Evolutionary conservation across 1,284 basidiomycete genomes (phyloP).

Genomic region (Cryptococcus sp.): DNA sequence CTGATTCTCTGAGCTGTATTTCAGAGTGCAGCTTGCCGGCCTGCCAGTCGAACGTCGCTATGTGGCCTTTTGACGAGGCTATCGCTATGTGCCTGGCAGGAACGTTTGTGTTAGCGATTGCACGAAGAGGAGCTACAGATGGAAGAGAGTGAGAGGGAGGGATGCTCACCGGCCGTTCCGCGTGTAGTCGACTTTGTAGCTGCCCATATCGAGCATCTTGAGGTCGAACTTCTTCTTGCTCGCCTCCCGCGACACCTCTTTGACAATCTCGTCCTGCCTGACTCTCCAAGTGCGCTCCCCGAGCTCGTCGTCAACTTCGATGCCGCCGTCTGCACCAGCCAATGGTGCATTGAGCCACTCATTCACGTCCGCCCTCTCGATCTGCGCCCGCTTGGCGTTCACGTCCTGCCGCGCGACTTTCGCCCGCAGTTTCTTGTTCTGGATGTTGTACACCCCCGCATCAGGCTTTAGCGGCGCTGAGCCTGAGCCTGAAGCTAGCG

Average conservation of each 20-base stretch:
- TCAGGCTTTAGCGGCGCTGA: constrained; percentile 32
- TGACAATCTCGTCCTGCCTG: constrained; percentile 74
- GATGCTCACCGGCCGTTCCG: constrained; percentile 77
- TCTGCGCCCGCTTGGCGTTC: constrained; percentile 40
- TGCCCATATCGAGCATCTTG: constrained; percentile 71
- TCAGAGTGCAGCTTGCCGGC: constrained; percentile 84
- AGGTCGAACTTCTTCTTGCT: constrained; percentile 76
- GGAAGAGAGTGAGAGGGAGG: background rate
- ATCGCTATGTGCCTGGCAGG: constrained; percentile 73
- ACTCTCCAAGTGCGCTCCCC: constrained; percentile 85
- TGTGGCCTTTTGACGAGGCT: constrained; percentile 78
- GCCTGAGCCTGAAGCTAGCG: constrained; percentile 35
- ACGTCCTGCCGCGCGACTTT: constrained; percentile 65
- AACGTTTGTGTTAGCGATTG: background rate
- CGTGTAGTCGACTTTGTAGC: constrained; percentile 77
- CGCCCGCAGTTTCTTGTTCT: constrained; percentile 72
- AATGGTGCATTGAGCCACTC: constrained; percentile 48
- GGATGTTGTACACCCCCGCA: constrained; percentile 54
- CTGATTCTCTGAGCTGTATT: constrained; percentile 83
- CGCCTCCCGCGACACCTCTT: constrained; percentile 70
- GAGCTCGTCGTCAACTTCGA: constrained; percentile 48
- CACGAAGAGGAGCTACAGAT: no score
- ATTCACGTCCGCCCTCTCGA: constrained; percentile 50
- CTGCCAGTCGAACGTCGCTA: constrained; percentile 96
- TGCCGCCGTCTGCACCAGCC: constrained; percentile 43